Base-by-base conservation (phyloP, 495 filamentous ascomycete species). In the Podospora fimiseda region DNA sequence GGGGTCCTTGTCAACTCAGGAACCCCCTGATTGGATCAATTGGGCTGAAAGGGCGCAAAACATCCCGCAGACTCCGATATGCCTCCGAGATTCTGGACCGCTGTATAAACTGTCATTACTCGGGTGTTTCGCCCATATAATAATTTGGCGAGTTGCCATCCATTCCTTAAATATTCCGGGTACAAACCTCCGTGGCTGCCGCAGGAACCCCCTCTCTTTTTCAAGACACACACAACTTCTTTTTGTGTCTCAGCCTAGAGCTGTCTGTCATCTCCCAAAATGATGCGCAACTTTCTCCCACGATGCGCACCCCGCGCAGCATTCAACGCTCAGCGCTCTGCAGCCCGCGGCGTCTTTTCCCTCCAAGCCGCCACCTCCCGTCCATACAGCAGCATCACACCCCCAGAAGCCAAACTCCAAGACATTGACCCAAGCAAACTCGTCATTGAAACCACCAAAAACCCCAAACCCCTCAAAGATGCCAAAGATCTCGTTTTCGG, bases 401-500 rank as follows among this genome's bases (percentile, higher is more conserved):
- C 76, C 2, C 76, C 75, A 4, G 67, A 75, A 22, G 68, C 77
- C 27, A 73, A 77, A 58, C 67, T 61, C 11, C 50, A 59, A 38
- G 82, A 79, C 47, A 78, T 96, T 48, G 88, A 96, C 68, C 73
- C 86, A 9, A 75, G 81, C n/a, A 85, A 85, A 67, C 78, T 98
- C 41, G 70, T 76, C 18, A 75, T 95, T 56, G 83, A 80, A 18
- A 83, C 83, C 66, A 93, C 87, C 0, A 80, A 73, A 16, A 83
- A 82, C 3, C 94, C 92, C 9, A 90, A 91, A 73, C 60, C 76
- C 20, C 74, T 90, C 40, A 75, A 75, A 15, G 81, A 87, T 43
- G 78, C 88, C 22, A 76, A 94, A 62, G 78, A 94, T 44, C 80
- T 97, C 24, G 74, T 96, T 44, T 96, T 97, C 63, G 90, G 90